Base-by-base conservation (phyloP, 2,329 filamentous ascomycete species). In the Monosporascus sp. region DNA sequence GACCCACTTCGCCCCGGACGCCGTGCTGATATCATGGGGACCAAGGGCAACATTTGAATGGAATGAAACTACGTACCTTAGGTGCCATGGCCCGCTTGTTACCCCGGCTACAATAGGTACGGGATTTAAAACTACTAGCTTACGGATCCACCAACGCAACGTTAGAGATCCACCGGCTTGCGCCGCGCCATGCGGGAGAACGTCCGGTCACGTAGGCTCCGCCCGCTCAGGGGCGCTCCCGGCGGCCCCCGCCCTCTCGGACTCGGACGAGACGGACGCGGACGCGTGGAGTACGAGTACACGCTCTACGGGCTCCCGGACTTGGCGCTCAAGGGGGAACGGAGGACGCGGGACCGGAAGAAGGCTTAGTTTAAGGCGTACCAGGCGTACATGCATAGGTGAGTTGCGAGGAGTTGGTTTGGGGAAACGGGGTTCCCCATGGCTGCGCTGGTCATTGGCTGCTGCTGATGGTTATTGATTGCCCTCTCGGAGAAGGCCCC, bases 141-240 rank as follows among this genome's bases (percentile, higher is more conserved):
- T 35, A 35, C 31, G 31, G 31, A 14, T 9, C 5, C 11, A 35
- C 4, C 9, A 3, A 35, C 31, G 31, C 31, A 14, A 24, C 31
- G 31, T 14, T 50, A 78, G 76, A 74, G 40, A 74, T 78, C 48
- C 67, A 68, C 4, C 61, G 62, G 41, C 57, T 78, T 78, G 28
- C 70, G 77, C 37, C 56, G 58, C 18, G 63, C 67, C 24, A 79
- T 78, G 76, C 77, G 76, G 74, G 66, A 72, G 14, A 58, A 61
- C 20, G 70, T 77, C 20, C 59, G 63, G 52, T 64, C 67, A 38
- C 67, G 76, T 40, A 72, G 63, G 54, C 76, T 79, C 62, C 69
- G 60, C 2, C 67, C 75, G 26, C 59, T 59, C 31, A 74, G 74
- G 74, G 59, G 71, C 76, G 7, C 78, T 77, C 52, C 72, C 73